Evolutionary conservation across 2,329 filamentous ascomycete genomes (phyloP).

Genomic region (Capronia epimyces): DNA sequence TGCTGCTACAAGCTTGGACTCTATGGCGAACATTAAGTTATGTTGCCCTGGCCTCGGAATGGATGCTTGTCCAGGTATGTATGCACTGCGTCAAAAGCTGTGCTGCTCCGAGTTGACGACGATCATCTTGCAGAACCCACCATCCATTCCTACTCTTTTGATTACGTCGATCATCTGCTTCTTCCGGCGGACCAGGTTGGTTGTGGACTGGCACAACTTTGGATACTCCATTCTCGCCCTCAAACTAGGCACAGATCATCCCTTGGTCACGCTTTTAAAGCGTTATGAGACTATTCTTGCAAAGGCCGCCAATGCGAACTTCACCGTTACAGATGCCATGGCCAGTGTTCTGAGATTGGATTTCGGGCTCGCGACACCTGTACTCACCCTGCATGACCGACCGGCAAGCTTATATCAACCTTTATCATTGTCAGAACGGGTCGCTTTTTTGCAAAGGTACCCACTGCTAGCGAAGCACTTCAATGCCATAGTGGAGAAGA

Average conservation of each 20-base stretch:
- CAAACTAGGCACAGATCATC: constrained; percentile 59
- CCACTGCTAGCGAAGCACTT: constrained; percentile 59
- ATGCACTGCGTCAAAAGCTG: constrained; percentile 13
- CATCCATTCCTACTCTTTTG: constrained; percentile 83
- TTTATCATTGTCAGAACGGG: constrained; percentile 47
- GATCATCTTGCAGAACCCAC: constrained; percentile 64
- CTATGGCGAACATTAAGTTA: constrained; percentile 71
- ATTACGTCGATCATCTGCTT: constrained; percentile 67
- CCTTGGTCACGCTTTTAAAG: constrained; percentile 70
- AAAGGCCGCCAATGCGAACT: constrained; percentile 63
- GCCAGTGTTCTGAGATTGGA: constrained; percentile 61
- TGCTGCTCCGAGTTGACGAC: constrained; percentile 20
- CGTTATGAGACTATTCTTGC: constrained; percentile 72
- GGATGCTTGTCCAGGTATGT: constrained; percentile 73
- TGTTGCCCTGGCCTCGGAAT: constrained; percentile 65
- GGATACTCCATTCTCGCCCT: constrained; percentile 84
- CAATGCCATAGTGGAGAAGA: constrained; percentile 53
- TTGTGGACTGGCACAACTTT: constrained; percentile 99
- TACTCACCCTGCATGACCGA: constrained; percentile 76
- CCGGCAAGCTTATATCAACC: constrained; percentile 79
- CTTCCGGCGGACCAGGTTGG: constrained; percentile 70
- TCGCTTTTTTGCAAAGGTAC: constrained; percentile 59
- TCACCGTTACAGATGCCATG: constrained; percentile 91
- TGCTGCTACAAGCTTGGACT: constrained; percentile 70
- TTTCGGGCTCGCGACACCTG: constrained; percentile 59